Percentiles rank a stretch among this genome's conserved stretches.
phyloP scores from a whole-genome alignment of 2,329 filamentous ascomycete genomes.

The Pseudocercospora cruenta region DNA sequence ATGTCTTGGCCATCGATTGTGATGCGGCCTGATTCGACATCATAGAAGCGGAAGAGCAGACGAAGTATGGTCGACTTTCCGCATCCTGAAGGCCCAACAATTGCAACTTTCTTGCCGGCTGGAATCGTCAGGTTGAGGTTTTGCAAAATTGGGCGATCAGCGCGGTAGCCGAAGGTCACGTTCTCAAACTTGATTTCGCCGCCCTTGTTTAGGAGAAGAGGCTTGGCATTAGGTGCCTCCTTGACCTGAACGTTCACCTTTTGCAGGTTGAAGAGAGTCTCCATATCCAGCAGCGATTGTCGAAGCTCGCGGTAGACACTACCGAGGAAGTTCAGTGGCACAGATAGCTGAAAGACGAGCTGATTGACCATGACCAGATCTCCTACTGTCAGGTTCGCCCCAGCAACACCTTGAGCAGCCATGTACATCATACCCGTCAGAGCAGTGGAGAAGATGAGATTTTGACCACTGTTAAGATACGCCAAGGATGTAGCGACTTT shows the following conservation, averaged over 20 bases:
- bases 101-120: constrained; percentile 91
- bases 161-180: constrained; percentile 89
- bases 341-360: constrained; percentile 95
- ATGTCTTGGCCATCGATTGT: constrained; percentile 93
- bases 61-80: constrained; percentile 93
- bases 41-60: constrained; percentile 92
- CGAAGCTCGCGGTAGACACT: constrained; percentile 95
- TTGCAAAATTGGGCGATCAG: constrained; percentile 81
- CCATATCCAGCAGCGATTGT: constrained; percentile 96
- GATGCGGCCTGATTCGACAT: constrained; percentile 82
- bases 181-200: constrained; percentile 95
- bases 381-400: constrained; percentile 81
- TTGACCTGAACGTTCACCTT: constrained; percentile 90
- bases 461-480: constrained; percentile 92
- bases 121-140: constrained; percentile 88
- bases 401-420: constrained; percentile 84
- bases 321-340: constrained; percentile 96
- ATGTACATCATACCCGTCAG: constrained; percentile 98
- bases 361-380: constrained; percentile 99
- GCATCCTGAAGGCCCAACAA: constrained; percentile 93
- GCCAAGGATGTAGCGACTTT: constrained; percentile 94
- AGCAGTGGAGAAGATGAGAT: constrained; percentile 93
- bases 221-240: constrained; percentile 73
- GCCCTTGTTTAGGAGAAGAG: constrained; percentile 71
- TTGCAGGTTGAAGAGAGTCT: constrained; percentile 95